Percentiles rank a stretch among this genome's conserved stretches.
phyloP scores from a whole-genome alignment of 75 land plant genomes.

The Larix kaempferi region DNA sequence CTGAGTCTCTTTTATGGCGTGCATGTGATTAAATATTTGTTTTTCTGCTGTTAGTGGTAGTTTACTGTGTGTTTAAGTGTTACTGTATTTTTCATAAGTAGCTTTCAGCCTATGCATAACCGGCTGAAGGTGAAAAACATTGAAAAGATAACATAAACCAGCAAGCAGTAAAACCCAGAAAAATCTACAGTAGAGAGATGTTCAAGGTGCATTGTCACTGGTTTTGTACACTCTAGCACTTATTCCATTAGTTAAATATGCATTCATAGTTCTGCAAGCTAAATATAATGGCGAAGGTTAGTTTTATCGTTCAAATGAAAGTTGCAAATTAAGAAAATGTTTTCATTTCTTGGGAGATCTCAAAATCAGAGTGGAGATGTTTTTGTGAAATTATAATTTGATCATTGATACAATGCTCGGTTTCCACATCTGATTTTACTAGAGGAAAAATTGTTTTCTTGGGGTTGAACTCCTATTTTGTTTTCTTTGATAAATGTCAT shows the following conservation, averaged over 20 bases:
- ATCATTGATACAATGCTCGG: neutral
- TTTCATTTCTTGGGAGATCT: neutral
- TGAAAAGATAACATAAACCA: no score
- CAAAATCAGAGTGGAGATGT: no score
- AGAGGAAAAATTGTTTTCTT: neutral
- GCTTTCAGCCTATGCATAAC: no score
- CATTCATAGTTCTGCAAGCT: constrained; percentile 81
- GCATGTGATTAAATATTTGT: no score
- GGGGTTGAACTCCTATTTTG: neutral
- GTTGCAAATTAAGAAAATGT: no score
- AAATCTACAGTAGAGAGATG: no score
- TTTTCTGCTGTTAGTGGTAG: no score
- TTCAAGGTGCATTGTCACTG: constrained; percentile 87
- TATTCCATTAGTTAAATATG: constrained; percentile 90
- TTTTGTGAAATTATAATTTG: neutral
- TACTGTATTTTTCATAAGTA: no score
- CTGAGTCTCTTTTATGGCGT: no score
- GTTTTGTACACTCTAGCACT: constrained; percentile 80
- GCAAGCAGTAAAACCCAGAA: no score
- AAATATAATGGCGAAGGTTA: constrained; percentile 98
- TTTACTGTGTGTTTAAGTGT: no score
- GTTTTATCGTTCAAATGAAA: neutral
- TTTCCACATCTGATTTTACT: neutral
- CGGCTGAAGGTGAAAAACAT: no score
- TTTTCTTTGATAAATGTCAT: neutral